These are phyloP conservation scores for Vitis cinerea DNA, from an alignment of 164 flowering plant species.

Conservation along the genomic window DNA sequence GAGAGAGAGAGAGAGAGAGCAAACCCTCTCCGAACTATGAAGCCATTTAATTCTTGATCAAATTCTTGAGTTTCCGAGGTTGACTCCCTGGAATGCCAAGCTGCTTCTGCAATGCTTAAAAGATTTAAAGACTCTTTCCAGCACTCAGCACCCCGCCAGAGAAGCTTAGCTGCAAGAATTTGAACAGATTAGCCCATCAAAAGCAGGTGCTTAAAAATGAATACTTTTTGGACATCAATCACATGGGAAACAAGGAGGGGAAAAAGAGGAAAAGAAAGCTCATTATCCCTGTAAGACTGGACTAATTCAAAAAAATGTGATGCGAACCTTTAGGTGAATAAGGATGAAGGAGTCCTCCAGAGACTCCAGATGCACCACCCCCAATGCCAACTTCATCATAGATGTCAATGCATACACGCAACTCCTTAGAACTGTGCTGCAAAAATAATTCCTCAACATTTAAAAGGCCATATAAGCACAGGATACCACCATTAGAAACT, in stretches of 20 bases:
- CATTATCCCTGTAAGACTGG: constrained; percentile 1
- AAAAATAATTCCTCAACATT: constrained; percentile 10
- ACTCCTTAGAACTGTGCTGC: constrained; percentile 64
- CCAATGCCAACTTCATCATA: constrained; percentile 91
- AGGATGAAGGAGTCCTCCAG: constrained; percentile 97
- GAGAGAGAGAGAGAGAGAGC: constrained; percentile 4
- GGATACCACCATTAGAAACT: no score
- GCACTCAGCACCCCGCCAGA: constrained; percentile 79
- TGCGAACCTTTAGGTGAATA: constrained; percentile 88
- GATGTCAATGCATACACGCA: constrained; percentile 50
- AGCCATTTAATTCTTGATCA: constrained; percentile 15
- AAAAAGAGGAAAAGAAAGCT: not conserved
- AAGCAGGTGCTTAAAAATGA: constrained; percentile 10
- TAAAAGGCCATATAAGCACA: not conserved
- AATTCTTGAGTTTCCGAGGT: constrained; percentile 13
- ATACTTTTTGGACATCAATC: not conserved
- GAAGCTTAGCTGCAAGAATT: constrained; percentile 68
- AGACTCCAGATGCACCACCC: constrained; percentile 95
- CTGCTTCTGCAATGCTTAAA: constrained; percentile 65
- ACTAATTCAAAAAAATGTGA: constrained; percentile 7
- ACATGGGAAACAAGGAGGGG: not conserved
- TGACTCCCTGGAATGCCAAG: constrained; percentile 21
- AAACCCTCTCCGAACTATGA: constrained; percentile 76
- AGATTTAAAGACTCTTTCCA: constrained; percentile 80
- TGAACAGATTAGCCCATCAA: constrained; percentile 9